These are phyloP conservation scores for Syncephalastrum monosporum DNA, from an alignment of 371 early-diverging fungal genomes.

Conservation along the genomic window DNA sequence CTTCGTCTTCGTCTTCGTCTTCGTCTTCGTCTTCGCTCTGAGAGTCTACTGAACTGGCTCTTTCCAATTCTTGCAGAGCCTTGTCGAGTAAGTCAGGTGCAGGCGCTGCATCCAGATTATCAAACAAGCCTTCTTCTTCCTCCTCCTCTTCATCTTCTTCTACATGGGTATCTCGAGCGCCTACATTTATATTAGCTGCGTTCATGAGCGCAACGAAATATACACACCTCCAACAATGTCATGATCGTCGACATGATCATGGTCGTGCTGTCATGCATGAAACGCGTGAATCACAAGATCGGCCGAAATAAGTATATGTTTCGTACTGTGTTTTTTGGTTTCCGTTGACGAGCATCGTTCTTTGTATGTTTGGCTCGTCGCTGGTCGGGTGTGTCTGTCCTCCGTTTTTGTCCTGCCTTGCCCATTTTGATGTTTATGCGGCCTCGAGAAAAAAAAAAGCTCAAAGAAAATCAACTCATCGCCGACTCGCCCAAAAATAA, in stretches of 20 bases:
- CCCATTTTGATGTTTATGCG: slow-evolving; percentile 3
- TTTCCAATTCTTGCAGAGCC: slow-evolving; percentile 26
- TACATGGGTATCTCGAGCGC: not conserved
- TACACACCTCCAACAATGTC: not conserved
- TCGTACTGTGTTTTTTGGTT: slow-evolving; percentile 1
- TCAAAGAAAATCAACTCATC: too few relatives aligned
- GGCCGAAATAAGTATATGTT: too few relatives aligned
- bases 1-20: slow-evolving; percentile 10
- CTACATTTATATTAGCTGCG: not conserved
- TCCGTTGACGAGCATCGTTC: not conserved
- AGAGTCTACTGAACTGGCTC: slow-evolving; percentile 5
- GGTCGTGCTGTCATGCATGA: not conserved
- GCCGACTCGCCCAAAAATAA: too few relatives aligned
- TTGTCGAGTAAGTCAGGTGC: slow-evolving; percentile 29
- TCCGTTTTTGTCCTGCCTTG: slow-evolving; percentile 9
- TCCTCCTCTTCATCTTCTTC: slow-evolving; percentile 3
- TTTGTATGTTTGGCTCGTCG: not conserved
- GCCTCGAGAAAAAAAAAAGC: too few relatives aligned
- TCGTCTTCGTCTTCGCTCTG: slow-evolving; percentile 12
- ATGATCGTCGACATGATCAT: not conserved
- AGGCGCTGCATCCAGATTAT: slow-evolving; percentile 43
- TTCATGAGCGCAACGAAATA: not conserved
- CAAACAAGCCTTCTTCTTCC: slow-evolving; percentile 30
- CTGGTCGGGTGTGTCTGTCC: not conserved
- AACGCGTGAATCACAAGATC: not conserved